These are phyloP conservation scores for Phialophora macrospora DNA, from an alignment of 2,329 filamentous ascomycete genomes.

Conservation along the genomic window DNA sequence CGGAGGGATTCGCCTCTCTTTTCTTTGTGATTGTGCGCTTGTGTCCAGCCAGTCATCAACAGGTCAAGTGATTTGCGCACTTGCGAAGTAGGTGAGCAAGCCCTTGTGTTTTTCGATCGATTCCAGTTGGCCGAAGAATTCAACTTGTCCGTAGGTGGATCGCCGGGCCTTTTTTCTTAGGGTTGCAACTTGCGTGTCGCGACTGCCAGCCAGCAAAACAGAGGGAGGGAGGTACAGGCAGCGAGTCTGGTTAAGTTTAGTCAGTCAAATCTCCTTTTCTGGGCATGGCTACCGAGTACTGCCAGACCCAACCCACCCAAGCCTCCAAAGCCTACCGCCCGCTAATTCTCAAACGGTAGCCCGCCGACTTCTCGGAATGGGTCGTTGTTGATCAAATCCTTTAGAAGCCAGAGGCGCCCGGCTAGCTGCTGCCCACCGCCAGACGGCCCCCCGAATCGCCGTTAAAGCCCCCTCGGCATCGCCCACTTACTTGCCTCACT, in stretches of 20 bases:
- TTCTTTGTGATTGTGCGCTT: constrained; percentile 6
- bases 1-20: neutral
- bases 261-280: constrained; percentile 12
- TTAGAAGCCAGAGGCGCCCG: constrained; percentile 9
- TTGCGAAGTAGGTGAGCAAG: neutral
- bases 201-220: neutral
- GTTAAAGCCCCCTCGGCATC: constrained; percentile 4
- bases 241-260: neutral
- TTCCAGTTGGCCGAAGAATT: neutral
- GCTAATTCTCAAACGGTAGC: constrained; percentile 19
- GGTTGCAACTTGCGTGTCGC: constrained; percentile 8
- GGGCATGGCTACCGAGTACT: neutral
- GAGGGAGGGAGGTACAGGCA: neutral
- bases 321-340: constrained; percentile 3
- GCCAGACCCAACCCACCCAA: neutral
- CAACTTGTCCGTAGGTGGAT: constrained; percentile 7
- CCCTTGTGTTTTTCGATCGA: neutral
- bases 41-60: constrained; percentile 10
- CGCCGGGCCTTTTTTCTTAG: constrained; percentile 6
- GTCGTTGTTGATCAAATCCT: constrained; percentile 18
- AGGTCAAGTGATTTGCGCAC: constrained; percentile 2
- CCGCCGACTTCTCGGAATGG: constrained; percentile 9
- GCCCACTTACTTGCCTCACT: constrained; percentile 1
- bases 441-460: constrained; percentile 4
- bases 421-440: constrained; percentile 5